These are phyloP conservation scores for Alternaria sp. DNA, from an alignment of 2,329 filamentous ascomycete genomes.

Conservation along the genomic window DNA sequence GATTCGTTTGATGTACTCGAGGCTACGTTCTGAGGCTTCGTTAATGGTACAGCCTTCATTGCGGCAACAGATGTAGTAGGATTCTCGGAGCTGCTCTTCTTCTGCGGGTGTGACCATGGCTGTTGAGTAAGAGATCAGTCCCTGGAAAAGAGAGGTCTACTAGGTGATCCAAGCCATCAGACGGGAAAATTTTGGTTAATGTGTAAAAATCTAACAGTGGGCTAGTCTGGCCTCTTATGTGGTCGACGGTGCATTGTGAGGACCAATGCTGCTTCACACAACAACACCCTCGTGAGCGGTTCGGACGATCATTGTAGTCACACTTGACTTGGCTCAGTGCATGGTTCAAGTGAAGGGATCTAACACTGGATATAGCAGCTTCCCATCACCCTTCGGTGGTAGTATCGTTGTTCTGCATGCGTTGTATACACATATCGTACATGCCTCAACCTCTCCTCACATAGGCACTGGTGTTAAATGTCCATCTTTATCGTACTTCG, in stretches of 20 bases:
- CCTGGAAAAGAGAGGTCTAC: neutral
- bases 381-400: no score
- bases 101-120: neutral
- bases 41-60: neutral
- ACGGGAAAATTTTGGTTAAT: neutral
- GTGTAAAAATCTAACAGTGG: neutral
- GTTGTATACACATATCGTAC: no score
- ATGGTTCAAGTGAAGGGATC: neutral
- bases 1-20: neutral
- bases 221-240: neutral
- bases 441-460: constrained; percentile 1
- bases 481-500: constrained; percentile 83
- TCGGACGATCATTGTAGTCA: neutral
- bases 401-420: no score
- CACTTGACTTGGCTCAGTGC: neutral
- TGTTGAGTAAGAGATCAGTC: neutral
- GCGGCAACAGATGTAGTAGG: neutral
- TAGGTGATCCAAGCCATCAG: neutral
- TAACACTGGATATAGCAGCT: neutral
- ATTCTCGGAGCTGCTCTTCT: neutral
- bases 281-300: neutral
- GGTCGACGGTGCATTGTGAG: neutral
- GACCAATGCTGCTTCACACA: neutral
- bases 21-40: neutral
- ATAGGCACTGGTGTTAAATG: constrained; percentile 67